Conservation (phyloP, 2,329 filamentous ascomycete species). For the Fusarium sp. region DNA sequence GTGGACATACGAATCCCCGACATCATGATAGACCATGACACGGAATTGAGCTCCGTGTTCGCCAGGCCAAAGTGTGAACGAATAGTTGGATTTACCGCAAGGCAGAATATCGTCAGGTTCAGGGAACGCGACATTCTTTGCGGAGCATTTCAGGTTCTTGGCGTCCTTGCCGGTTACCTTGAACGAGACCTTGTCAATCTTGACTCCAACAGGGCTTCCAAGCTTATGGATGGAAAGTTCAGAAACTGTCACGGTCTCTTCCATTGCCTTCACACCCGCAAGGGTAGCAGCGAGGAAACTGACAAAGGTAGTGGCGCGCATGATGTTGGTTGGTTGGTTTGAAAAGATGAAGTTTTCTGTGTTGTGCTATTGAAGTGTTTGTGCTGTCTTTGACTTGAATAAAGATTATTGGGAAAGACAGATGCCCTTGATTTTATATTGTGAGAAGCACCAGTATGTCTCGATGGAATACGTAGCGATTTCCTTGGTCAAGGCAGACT, state of each 20-base stretch:
- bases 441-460: too few relatives aligned
- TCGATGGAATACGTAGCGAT: too few relatives aligned
- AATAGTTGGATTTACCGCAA: constrained; percentile 18
- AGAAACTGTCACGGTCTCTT: constrained; percentile 26
- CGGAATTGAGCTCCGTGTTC: neutral
- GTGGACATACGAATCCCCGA: constrained; percentile 9
- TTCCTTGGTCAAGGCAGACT: too few relatives aligned
- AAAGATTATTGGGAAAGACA: too few relatives aligned
- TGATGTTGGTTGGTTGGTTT: too few relatives aligned
- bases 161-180: constrained; percentile 20
- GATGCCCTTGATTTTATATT: too few relatives aligned
- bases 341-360: too few relatives aligned
- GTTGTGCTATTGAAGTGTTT: too few relatives aligned
- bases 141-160: constrained; percentile 20
- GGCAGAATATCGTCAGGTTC: neutral
- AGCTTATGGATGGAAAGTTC: constrained; percentile 16
- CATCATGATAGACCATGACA: constrained; percentile 25
- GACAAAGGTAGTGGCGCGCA: too few relatives aligned
- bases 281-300: too few relatives aligned
- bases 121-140: constrained; percentile 25
- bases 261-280: neutral
- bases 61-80: constrained; percentile 11
- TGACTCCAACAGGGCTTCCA: constrained; percentile 14
- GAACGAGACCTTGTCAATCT: constrained; percentile 21
- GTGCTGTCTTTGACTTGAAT: too few relatives aligned